These are phyloP conservation scores for Trichoderma aggressivum DNA, from an alignment of 2,329 filamentous ascomycete species.

Conservation along the genomic window DNA sequence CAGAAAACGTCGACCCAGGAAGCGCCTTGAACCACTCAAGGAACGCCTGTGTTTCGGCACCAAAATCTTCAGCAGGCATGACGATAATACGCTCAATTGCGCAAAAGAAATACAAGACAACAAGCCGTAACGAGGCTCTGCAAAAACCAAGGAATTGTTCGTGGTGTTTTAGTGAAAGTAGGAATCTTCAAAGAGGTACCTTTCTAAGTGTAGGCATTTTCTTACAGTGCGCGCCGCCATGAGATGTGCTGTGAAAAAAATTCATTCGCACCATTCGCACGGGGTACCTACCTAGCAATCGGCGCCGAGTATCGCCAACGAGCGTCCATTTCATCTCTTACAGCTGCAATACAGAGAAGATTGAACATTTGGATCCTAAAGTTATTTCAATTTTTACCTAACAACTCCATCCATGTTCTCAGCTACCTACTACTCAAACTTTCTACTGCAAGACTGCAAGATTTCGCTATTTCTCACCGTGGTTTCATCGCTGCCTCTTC, in stretches of 20 bases:
- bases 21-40: slow-evolving; percentile 52
- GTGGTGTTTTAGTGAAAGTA: background rate
- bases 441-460: background rate
- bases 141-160: background rate
- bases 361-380: background rate
- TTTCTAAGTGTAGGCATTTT: background rate
- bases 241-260: background rate
- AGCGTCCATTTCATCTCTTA: background rate
- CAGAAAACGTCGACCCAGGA: slow-evolving; percentile 52
- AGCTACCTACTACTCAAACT: background rate
- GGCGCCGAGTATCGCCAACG: background rate
- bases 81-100: background rate
- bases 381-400: background rate
- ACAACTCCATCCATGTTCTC: background rate
- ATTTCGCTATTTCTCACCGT: background rate
- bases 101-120: background rate
- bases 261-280: background rate
- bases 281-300: background rate
- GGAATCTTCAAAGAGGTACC: background rate
- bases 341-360: background rate
- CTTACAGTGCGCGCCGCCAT: background rate
- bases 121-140: background rate
- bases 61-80: slow-evolving; percentile 35
- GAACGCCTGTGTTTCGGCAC: slow-evolving; percentile 44
- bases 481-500: background rate